Base-by-base conservation (phyloP, 2,329 filamentous ascomycete genomes). In the Trichoderma gracile region DNA sequence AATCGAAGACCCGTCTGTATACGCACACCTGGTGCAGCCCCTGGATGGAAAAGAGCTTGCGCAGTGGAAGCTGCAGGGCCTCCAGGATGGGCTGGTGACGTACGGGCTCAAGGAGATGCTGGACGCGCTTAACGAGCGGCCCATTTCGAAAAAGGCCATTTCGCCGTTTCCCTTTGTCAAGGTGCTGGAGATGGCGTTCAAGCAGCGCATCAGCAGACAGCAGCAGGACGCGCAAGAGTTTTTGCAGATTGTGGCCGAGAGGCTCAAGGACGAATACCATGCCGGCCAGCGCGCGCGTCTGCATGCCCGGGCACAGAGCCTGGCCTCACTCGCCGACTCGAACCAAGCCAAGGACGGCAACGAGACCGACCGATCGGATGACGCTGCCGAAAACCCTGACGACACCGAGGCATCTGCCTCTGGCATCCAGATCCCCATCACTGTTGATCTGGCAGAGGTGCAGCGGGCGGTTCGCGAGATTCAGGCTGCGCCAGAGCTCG, bases 171-270 rank as follows among this genome's bases (percentile, higher is more conserved):
- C 84, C 0, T 97, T 99, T 73, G 90, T 99, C 49, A 82, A 85
- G 67, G 89, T 91, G 0, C 81, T 99, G 58, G 95, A 99, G 78
- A 81, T 82, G 33, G 93, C 94, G 0, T 99, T 97, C 73, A 87
- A 87, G 63, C 94, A 96, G 72, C 88, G 91, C 71, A 96, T 99
- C 71, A 97, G 91, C 74, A 85, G 94, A 61, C 92, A 95, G 73
- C 95, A 99, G 77, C 95, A 99, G 77, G 95, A 99, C 79, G 95
- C 95, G 12, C 95, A 99, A 73, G 95, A 99, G 76, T 97, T 99
- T 68, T 78, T 99, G 63, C 95, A 99, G 78, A 89, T 98, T 56
- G 89, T 99, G 14, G 90, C 92, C 3, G 94, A 99, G 79, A 85
- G 94, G 59, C 81, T 99, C 63, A 93, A 92, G 72, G 95, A 99